Evolutionary conservation across 352 stramenopile species (phyloP), one percentile per base, ranked within the genome.

Genomic region (Globisporangium barbulae): DNA sequence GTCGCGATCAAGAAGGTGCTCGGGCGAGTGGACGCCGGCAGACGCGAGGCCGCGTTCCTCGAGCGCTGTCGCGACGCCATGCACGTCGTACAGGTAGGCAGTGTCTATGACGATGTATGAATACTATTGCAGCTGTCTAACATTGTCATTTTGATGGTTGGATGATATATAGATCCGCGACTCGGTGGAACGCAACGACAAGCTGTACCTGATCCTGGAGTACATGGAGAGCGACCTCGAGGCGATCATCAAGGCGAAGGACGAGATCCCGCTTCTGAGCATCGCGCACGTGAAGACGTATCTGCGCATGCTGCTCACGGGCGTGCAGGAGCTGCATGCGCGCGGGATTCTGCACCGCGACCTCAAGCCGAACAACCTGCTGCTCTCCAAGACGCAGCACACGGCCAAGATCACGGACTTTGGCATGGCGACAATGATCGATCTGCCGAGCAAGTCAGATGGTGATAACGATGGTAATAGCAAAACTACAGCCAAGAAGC

Each of bases 161-260:
- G 25, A 5, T 55, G 9, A 17, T 8, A 19, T 33, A 17, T 28
- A 91, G 81, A 59, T 92, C 6, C 35, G 89, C 17, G 83, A 90
- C 37, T 69, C 71, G 17, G 76, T 92, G 49, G 75, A 81, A 37
- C 71, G 68, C 35, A 74, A 86, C 70, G 79, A 74, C 53, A 92
- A 89, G 63, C 59, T 90, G 37, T 89, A 86, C 25, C 45, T 94
- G 61, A 71, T 94, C 22, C 60, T 92, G 17, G 85, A 94, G 60
- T 89, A 80, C 61, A 91, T 94, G 84, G 79, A 90, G 54, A 86
- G 77, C 65, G 85, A 94, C 60, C 65, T 94, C 21, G 83, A 94
- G 67, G 77, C 69, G 17, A 59, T 90, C 2, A 68, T 94, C 50
- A 65, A 75, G 39, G 64, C 73, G 0, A 79, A 75, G 31, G 74